Evolutionary conservation across 257 asterid species (phyloP), one percentile per base, ranked within the genome.

Genomic region (Leonotis leonurus): DNA sequence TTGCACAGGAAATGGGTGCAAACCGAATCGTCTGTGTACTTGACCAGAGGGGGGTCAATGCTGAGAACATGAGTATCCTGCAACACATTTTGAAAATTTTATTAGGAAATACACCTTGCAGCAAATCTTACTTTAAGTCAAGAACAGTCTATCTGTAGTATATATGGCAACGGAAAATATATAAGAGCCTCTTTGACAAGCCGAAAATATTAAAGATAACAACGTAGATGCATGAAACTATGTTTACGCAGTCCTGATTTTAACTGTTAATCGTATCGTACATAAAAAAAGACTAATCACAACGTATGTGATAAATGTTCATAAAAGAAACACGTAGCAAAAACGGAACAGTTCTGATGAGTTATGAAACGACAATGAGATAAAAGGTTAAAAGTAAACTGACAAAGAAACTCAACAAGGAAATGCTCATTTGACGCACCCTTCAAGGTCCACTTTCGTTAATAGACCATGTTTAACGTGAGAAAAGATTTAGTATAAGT

Each of bases 1-100:
- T 90, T 85, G 83, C 88, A 81, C 16, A 71, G 67, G 56, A 84
- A 75, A 7, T 84, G 77, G 33, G 80, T 29, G 73, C 45, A 44
- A 51, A 40, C 73, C n/a, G 81, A 64, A 39, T 74, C 84, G 3
- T 17, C 56, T 41, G 71, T 76, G 37, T 69, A 69, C 67, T 77
- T 87, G 3, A 60, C 21, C 48, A 16, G 71, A 21, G 68, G 74
- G 46, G 85, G 90, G 65, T 76, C 86, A 60, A 79, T 80, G 69
- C 73, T 67, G 25, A 75, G 80, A 56, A 77, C 41, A n/a, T 5
- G 76, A 51, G 74, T 17, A 50, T 80, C 88, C 96, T 85, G 83
- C 41, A 61, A 54, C 21, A 0, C n/a, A n/a, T n/a, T 40, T 43
- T 30, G 18, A 13, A 44, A 39, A 11, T 11, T n/a, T n/a, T n/a